Conservation (phyloP, 129 eudicot species). For the Heracleum sosnowskyi region DNA sequence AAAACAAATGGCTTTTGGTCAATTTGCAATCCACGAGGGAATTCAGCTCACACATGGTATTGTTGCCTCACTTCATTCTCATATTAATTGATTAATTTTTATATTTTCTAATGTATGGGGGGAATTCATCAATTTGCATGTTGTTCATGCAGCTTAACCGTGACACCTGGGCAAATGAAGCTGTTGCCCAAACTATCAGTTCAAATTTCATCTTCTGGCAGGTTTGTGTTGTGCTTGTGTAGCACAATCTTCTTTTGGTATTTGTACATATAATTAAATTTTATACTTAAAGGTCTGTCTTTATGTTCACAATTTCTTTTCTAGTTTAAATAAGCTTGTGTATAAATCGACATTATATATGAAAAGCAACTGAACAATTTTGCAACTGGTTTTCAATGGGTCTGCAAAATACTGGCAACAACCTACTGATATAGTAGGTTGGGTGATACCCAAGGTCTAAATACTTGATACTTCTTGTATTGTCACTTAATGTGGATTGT, state of each 20-base stretch:
- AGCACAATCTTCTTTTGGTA: neutral
- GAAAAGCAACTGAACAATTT: neutral
- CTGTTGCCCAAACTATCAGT: conserved; percentile 87
- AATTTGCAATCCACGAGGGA: conserved; percentile 90
- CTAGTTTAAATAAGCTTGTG: neutral
- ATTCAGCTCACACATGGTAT: conserved; percentile 97
- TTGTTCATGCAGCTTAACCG: conserved; percentile 70
- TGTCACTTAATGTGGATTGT: neutral
- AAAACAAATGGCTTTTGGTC: conserved; percentile 80
- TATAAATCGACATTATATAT: neutral
- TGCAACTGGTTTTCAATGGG: neutral
- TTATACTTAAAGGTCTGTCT: neutral
- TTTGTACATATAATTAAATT: too few relatives aligned
- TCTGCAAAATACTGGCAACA: neutral
- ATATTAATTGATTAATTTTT: neutral
- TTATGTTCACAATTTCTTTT: neutral
- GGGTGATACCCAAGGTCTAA: neutral
- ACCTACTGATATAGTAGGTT: neutral
- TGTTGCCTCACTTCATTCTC: conserved; percentile 1
- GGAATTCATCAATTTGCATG: neutral
- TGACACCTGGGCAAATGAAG: conserved; percentile 99
- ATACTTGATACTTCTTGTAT: neutral
- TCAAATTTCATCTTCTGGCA: conserved; percentile 97
- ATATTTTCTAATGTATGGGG: neutral
- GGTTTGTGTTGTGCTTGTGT: conserved; percentile 32